These are phyloP conservation scores for Capronia coronata DNA, from an alignment of 2,329 filamentous ascomycete species.

Conservation along the genomic window DNA sequence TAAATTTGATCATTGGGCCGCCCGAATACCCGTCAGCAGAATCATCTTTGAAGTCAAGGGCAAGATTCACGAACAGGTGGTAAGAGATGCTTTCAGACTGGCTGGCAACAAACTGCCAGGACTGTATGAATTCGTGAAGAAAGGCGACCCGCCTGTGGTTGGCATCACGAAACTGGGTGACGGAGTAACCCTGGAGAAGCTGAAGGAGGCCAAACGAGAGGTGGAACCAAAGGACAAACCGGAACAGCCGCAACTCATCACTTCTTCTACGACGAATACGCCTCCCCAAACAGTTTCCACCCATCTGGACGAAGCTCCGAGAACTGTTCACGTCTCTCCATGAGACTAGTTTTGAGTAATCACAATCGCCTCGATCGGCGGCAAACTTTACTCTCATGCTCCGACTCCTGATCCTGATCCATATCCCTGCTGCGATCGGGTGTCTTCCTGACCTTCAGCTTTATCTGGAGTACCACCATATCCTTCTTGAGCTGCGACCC, in stretches of 20 bases:
- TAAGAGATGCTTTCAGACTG: conserved; percentile 84
- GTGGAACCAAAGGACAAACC: conserved; percentile 41
- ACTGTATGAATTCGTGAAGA: conserved; percentile 85
- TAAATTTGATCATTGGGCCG: conserved; percentile 93
- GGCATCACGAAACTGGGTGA: conserved; percentile 82
- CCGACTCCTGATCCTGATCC: conserved; percentile 51
- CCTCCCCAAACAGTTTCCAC: conserved; percentile 35
- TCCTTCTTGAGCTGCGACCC: conserved; percentile 36
- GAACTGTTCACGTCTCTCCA: conserved; percentile 13
- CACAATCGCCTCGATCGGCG: too few species aligned
- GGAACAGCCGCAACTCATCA: conserved; percentile 27
- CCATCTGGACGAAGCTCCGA: conserved; percentile 28
- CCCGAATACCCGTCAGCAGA: conserved; percentile 81
- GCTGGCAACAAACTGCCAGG: conserved; percentile 90
- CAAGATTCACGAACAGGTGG: conserved; percentile 87
- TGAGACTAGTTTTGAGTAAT: too few species aligned
- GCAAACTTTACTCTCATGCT: conserved; percentile 41
- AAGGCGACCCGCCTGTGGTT: conserved; percentile 81
- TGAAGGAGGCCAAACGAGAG: conserved; percentile 72
- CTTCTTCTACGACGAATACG: conserved; percentile 31
- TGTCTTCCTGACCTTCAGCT: conserved; percentile 35
- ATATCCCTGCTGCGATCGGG: conserved; percentile 49
- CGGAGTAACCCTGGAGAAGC: conserved; percentile 71
- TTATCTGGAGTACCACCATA: conserved; percentile 39
- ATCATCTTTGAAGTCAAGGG: conserved; percentile 90